These are phyloP conservation scores for Corylus heterophylla DNA, from an alignment of 306 rosid genomes.

Conservation along the genomic window DNA sequence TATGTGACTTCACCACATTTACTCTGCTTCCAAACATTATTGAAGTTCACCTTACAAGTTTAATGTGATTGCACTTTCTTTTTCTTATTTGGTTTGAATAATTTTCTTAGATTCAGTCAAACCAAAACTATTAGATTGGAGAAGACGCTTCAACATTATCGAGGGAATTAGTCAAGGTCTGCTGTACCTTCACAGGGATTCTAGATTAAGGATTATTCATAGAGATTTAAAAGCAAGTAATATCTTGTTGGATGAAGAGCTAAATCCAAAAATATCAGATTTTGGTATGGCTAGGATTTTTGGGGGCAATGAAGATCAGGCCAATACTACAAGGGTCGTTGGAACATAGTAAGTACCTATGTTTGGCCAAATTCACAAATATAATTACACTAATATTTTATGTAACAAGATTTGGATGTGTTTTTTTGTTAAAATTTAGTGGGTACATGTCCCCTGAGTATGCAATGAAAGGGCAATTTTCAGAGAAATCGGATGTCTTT, in stretches of 20 bases:
- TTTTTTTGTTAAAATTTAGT: neutral
- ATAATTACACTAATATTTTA: too few species aligned
- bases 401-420: too few species aligned
- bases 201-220: conserved; percentile 21
- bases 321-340: too few species aligned
- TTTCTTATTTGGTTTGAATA: neutral
- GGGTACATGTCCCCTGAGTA: conserved; percentile 2
- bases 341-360: too few species aligned
- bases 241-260: conserved; percentile 1
- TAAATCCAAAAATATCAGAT: neutral
- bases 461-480: neutral
- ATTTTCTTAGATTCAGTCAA: conserved; percentile 20
- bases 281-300: too few species aligned
- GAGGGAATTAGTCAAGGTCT: conserved; percentile 2
- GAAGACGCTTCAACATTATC: too few species aligned
- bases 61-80: neutral
- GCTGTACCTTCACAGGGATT: conserved; percentile 22
- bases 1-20: neutral
- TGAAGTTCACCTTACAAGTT: neutral
- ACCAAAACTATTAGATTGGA: neutral
- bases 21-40: too few species aligned
- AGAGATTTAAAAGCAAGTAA: conserved; percentile 3
- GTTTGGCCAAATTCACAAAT: too few species aligned
- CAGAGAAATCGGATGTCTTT: neutral
- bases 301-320: too few species aligned